Evolutionary conservation across 305 asterid species (phyloP).

Genomic region (Petunia hybrid): DNA sequence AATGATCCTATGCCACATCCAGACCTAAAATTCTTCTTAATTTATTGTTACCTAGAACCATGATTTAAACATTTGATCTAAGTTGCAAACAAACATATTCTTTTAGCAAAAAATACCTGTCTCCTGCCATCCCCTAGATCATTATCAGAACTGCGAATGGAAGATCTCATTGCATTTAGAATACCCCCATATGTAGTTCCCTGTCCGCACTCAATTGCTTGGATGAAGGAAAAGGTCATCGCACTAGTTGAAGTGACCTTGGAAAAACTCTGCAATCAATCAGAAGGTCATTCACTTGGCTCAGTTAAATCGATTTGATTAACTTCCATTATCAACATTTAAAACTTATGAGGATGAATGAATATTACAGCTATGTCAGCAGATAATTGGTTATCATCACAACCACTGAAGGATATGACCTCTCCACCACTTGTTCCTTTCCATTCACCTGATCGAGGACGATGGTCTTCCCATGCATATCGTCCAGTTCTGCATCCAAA

Average conservation of each 20-base stretch:
- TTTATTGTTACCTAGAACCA: not conserved
- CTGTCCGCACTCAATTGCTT: slow-evolving; percentile 80
- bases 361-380: slow-evolving; percentile 81
- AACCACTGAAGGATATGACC: slow-evolving; percentile 92
- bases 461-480: slow-evolving; percentile 92
- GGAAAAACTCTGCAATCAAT: slow-evolving; percentile 69
- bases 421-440: slow-evolving; percentile 98
- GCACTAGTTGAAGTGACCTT: slow-evolving; percentile 94
- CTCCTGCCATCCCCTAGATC: slow-evolving; percentile 60
- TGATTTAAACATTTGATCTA: not conserved
- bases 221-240: slow-evolving; percentile 93
- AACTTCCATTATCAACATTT: not conserved
- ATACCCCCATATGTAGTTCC: slow-evolving; percentile 86
- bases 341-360: not conserved
- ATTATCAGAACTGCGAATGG: slow-evolving; percentile 58
- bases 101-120: slow-evolving; percentile 57
- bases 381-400: slow-evolving; percentile 89
- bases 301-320: not conserved
- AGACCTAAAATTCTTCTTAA: not conserved
- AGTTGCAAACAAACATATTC: not conserved
- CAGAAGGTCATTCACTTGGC: slow-evolving; percentile 1
- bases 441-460: slow-evolving; percentile 84
- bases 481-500: slow-evolving; percentile 62
- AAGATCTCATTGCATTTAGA: slow-evolving; percentile 76
- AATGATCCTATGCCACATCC: not conserved